phyloP scores from a whole-genome alignment of 2,329 filamentous ascomycete genomes.

The Calycina herbarum region DNA sequence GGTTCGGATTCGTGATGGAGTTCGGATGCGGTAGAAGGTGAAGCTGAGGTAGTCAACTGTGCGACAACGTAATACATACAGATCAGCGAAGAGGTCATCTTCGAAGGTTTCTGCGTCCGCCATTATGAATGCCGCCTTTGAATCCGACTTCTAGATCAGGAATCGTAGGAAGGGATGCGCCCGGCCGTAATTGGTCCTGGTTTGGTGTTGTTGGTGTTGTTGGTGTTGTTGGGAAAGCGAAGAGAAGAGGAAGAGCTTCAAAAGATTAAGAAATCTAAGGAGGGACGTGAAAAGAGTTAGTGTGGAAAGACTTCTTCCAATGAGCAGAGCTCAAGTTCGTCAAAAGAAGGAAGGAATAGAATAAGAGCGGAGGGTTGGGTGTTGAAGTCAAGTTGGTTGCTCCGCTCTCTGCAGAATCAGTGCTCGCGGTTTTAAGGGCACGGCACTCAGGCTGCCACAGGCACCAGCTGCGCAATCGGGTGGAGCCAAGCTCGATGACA shows the following conservation, averaged over 20 bases:
- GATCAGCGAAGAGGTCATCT: slow-evolving; percentile 92
- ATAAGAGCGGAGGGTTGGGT: neutral
- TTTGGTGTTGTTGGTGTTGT: neutral
- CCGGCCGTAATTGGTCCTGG: neutral
- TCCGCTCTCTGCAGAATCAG: neutral
- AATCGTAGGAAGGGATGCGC: neutral
- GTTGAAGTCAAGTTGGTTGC: slow-evolving; percentile 1
- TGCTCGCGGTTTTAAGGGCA: neutral
- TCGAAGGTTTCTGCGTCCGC: slow-evolving; percentile 80
- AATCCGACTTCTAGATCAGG: neutral
- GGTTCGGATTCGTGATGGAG: neutral
- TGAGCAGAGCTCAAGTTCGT: neutral
- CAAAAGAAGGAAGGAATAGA: neutral
- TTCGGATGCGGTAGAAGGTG: slow-evolving; percentile 3
- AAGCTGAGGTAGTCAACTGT: slow-evolving; percentile 17
- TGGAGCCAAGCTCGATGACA: neutral
- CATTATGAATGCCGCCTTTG: slow-evolving; percentile 49
- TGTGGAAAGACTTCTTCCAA: neutral
- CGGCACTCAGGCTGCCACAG: neutral
- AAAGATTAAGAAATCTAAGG: neutral
- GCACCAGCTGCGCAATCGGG: neutral
- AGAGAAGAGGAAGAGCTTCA: neutral
- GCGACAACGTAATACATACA: slow-evolving; percentile 59
- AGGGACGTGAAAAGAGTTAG: slow-evolving; percentile 4
- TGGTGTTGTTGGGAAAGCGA: neutral